phyloP scores from a whole-genome alignment of 1,284 basidiomycete genomes.

The Apiotrichum siamense region DNA sequence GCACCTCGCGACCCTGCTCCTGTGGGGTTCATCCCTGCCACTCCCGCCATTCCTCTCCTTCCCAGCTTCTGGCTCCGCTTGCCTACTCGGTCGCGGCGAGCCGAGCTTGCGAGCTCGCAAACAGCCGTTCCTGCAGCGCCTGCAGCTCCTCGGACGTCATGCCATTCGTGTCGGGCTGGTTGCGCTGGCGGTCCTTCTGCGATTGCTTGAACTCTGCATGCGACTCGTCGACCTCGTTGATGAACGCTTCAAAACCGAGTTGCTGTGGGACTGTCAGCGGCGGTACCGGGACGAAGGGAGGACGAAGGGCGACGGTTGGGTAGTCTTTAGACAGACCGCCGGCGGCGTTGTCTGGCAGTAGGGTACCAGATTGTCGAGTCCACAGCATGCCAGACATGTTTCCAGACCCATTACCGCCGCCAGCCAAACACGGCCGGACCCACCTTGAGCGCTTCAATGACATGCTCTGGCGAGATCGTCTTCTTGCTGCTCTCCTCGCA shows the following conservation, averaged over 20 bases:
- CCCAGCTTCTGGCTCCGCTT: background rate
- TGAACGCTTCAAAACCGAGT: conserved; percentile 78
- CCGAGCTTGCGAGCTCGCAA: conserved; percentile 69
- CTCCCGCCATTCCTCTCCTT: background rate
- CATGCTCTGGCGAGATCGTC: conserved; percentile 97
- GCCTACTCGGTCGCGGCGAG: conserved; percentile 45
- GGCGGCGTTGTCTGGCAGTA: too few species aligned
- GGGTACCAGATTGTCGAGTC: too few species aligned
- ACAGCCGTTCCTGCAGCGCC: conserved; percentile 80
- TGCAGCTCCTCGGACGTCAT: conserved; percentile 85
- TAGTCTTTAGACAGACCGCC: too few species aligned
- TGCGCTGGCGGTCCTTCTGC: conserved; percentile 57
- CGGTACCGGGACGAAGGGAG: background rate
- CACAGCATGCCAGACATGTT: too few species aligned
- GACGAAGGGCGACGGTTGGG: too few species aligned
- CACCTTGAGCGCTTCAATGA: conserved; percentile 84
- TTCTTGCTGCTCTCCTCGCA: conserved; percentile 99
- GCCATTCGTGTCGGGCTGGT: conserved; percentile 82
- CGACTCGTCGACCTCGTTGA: conserved; percentile 91
- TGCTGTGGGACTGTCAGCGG: conserved; percentile 25
- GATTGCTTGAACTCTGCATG: conserved; percentile 59
- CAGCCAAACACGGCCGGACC: conserved; percentile 40
- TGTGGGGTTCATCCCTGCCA: background rate
- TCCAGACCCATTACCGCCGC: too few species aligned
- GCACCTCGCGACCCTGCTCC: background rate